Evolutionary conservation across 805 yeast genomes (phyloP).

Genomic region (Kazachstania taianensis): DNA sequence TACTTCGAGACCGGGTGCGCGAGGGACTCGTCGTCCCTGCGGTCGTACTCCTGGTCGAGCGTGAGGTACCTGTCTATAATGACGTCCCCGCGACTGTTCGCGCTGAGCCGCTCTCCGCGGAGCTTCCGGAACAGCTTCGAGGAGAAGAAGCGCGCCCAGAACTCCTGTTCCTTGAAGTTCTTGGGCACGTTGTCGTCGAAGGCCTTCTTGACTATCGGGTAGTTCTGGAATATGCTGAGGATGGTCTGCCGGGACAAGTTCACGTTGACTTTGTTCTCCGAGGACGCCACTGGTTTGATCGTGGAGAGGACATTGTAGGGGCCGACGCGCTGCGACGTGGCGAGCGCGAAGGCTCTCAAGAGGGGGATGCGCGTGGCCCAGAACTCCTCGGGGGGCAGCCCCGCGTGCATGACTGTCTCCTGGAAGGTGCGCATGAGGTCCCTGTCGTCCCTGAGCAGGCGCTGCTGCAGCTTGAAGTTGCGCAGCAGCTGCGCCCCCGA

Average conservation of each 20-base stretch:
- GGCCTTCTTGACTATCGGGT: constrained; percentile 84
- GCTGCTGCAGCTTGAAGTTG: constrained; percentile 71
- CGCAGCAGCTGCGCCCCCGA: constrained; percentile 51
- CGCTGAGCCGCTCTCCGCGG: constrained; percentile 76
- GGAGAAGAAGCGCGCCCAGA: constrained; percentile 93
- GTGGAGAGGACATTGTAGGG: constrained; percentile 91
- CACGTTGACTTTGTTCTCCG: constrained; percentile 89
- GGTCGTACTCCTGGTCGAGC: constrained; percentile 50
- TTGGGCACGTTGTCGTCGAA: constrained; percentile 87
- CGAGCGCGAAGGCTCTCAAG: constrained; percentile 75
- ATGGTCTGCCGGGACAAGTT: constrained; percentile 86
- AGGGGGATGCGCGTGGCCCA: constrained; percentile 78
- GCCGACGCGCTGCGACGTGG: constrained; percentile 77
- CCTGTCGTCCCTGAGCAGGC: constrained; percentile 58
- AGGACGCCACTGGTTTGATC: constrained; percentile 84
- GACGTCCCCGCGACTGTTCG: constrained; percentile 72
- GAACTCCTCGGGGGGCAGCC: constrained; percentile 70
- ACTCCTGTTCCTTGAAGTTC: constrained; percentile 71
- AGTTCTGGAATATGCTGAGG: constrained; percentile 80
- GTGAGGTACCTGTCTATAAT: constrained; percentile 76
- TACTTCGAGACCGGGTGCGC: constrained; percentile 51
- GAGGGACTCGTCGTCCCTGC: constrained; percentile 34
- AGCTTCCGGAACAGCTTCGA: constrained; percentile 79
- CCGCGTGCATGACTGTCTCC: constrained; percentile 73
- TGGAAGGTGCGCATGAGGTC: constrained; percentile 65